Evolutionary conservation across 306 rosid genomes (phyloP), one percentile per base, ranked within the genome.

Genomic region (Ormosia semicastrata): DNA sequence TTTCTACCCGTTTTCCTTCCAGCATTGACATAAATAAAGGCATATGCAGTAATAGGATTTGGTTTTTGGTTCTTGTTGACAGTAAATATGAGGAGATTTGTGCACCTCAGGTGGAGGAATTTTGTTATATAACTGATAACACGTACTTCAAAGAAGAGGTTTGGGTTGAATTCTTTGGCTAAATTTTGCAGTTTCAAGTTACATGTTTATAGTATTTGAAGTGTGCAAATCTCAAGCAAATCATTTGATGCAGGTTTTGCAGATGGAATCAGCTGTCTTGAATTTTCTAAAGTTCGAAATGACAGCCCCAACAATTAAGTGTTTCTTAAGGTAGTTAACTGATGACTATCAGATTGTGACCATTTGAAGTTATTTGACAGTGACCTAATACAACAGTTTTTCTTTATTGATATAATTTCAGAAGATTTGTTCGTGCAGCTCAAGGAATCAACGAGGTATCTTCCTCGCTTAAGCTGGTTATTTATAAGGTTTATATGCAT

Each of bases 21-120:
- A 52, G 53, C 66, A n/a, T 39, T 63, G 62, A 30, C 37, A 63
- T 6, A 24, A 18, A 24, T 24, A 24, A 17, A 49, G 34, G 7
- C 69, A 33, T 24, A 24, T 30, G 44, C 34, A 24, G 9, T 80
- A 72, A 87, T 34, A n/a, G 59, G 39, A 13, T 36, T 47, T 36
- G 44, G 37, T 29, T n/a, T 81, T 79, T 33, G 7, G 24, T 30
- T 69, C 14, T 36, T 67, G 49, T 75, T 87, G 56, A 40, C 92
- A 95, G 99, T 2, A 95, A 95, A 84, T 92, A 93, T 46, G 99
- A 95, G 85, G 99, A 95, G 90, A 95, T 95, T 63, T 95, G 99
- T 86, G 99, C 99, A 29, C 99, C 98, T 65, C 98, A 93, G 81
- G 99, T 95, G 72, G 99, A 95, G 86, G 98, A 95, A 71, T 95